Base-by-base conservation (phyloP, 495 filamentous ascomycete species). In the Aspergillus sclerotiicarbonarius region DNA sequence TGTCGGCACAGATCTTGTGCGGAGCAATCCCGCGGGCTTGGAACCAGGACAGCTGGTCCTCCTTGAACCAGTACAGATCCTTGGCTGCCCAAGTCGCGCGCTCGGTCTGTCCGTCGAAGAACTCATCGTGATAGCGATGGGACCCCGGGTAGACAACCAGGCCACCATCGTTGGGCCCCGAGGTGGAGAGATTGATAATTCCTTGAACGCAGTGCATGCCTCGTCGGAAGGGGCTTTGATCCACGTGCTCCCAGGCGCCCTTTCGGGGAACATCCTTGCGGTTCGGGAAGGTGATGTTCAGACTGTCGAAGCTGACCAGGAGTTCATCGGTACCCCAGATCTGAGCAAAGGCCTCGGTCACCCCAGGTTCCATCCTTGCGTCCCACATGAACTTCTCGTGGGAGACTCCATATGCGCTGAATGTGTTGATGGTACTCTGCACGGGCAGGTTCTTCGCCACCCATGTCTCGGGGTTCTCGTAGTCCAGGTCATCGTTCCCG, bases 301-400 rank as follows among this genome's bases (percentile, higher is more conserved):
- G 13, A 15, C 25, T 43, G 31, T 75, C 72, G 44, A 75, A 75
- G 16, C 52, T 60, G 49, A 66, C 68, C 1, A 75, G 53, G 0
- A 75, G 60, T 9, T 75, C 65, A 6, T 73, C 57, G 1, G 68
- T 73, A 6, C 65, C 69, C 68, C 70, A 75, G 18, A 73, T 44
- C 43, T 60, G 59, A 15, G 57, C 53, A 48, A 78, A 76, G 8
- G 71, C 67, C 0, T 70, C 69, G 8, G 76, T 2, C 8, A 76
- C 64, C 9, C 63, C 68, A 1, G 72, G 70, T 51, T 77, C 76
- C 50, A 62, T 58, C 6, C 76, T 69, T 16, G 62, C 76, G 6
- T 78, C 72, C 76, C 77, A 80, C 60, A 77, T 71, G 62, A 78
- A 78, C 29, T 71, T 74, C 53, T 80, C 77, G 52, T 79, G 77